Evolutionary conservation across 2,329 filamentous ascomycete genomes (phyloP).

Genomic region (Calonectria pauciramosa): DNA sequence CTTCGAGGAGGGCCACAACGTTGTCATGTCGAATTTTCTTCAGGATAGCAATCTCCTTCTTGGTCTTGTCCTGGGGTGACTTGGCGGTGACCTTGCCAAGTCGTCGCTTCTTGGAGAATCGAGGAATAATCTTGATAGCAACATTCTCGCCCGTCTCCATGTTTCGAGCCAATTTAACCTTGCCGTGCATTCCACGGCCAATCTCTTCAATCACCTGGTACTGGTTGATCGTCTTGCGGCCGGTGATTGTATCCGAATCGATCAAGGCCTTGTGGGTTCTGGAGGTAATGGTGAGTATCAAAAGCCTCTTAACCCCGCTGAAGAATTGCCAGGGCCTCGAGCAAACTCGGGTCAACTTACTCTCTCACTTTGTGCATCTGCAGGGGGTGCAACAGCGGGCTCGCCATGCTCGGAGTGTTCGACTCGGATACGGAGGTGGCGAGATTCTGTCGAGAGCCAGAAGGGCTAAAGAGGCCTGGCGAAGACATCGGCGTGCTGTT

Average conservation of each 20-base stretch:
- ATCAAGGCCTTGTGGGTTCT: conserved; percentile 93
- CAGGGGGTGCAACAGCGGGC: conserved; percentile 77
- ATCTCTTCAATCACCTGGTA: conserved; percentile 98
- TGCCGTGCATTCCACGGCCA: conserved; percentile 94
- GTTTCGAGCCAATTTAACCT: conserved; percentile 94
- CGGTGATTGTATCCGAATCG: conserved; percentile 88
- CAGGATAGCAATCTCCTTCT: conserved; percentile 96
- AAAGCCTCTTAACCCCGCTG: conserved; percentile 7
- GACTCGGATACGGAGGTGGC: conserved; percentile 65
- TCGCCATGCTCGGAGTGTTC: conserved; percentile 65
- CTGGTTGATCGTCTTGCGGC: conserved; percentile 96
- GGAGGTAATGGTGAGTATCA: conserved; percentile 32
- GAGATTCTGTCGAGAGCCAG: conserved; percentile 57
- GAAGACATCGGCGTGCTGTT: conserved; percentile 72
- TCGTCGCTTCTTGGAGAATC: conserved; percentile 92
- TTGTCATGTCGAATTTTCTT: conserved; percentile 99
- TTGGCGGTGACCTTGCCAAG: conserved; percentile 83
- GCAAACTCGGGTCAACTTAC: conserved; percentile 63
- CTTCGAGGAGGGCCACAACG: conserved; percentile 93
- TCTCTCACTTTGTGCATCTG: conserved; percentile 83
- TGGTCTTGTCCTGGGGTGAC: conserved; percentile 82
- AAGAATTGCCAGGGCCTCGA: neutral
- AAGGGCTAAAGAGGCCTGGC: conserved; percentile 72
- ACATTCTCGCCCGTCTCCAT: conserved; percentile 82
- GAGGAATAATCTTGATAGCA: conserved; percentile 98